Evolutionary conservation across 1,284 basidiomycete species (phyloP).

Genomic region (Clitocybe nebularis): DNA sequence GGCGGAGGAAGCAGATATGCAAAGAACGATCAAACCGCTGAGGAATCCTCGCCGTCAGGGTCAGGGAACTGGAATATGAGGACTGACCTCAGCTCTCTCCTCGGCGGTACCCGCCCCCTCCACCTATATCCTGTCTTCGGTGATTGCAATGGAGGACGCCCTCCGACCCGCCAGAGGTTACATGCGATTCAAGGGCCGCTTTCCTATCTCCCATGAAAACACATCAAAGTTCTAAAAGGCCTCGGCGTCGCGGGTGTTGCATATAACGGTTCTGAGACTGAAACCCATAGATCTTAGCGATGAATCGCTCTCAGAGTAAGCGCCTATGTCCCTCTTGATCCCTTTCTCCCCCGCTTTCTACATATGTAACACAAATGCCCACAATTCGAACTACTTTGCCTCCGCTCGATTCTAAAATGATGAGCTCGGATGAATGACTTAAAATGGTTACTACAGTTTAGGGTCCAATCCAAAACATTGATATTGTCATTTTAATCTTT

Average conservation of each 20-base stretch:
- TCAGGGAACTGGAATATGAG: constrained; percentile 12
- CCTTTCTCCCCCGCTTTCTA: too few species aligned
- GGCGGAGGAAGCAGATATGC: constrained; percentile 15
- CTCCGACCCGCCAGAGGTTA: constrained; percentile 31
- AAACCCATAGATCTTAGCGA: too few species aligned
- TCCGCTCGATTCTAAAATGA: too few species aligned
- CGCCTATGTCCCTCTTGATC: too few species aligned
- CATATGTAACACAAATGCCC: too few species aligned
- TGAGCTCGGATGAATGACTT: constrained; percentile 15
- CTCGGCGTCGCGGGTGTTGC: constrained; percentile 30
- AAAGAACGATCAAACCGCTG: constrained; percentile 28
- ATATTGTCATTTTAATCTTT: not conserved
- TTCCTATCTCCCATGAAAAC: constrained; percentile 30
- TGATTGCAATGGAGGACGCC: constrained; percentile 25
- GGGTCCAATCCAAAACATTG: not conserved
- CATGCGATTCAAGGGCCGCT: constrained; percentile 34
- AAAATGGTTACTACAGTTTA: not conserved
- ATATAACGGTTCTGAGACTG: constrained; percentile 1
- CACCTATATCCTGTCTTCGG: constrained; percentile 24
- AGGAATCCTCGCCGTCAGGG: constrained; percentile 27
- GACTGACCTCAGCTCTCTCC: constrained; percentile 3
- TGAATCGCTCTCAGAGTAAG: too few species aligned
- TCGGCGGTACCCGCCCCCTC: constrained; percentile 13
- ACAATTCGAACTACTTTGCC: too few species aligned
- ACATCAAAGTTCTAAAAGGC: constrained; percentile 31